Conservation (phyloP, 2,329 filamentous ascomycete species). For the Alternaria conjuncta region DNA sequence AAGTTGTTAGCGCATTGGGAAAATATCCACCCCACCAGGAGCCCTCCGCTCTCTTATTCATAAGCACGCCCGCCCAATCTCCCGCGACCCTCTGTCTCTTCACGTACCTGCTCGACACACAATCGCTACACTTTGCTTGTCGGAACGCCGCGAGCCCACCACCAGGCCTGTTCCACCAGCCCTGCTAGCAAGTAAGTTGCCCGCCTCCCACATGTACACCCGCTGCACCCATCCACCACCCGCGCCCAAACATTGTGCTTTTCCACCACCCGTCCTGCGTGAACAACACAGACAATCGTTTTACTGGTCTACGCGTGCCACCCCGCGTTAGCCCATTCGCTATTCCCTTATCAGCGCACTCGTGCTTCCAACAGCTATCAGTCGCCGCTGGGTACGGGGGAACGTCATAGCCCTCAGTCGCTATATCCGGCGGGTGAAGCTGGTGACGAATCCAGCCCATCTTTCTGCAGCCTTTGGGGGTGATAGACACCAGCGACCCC, state of each 20-base stretch:
- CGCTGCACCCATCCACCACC: constrained; percentile 19
- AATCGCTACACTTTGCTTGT: constrained; percentile 39
- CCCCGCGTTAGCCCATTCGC: constrained; percentile 45
- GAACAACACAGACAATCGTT: constrained; percentile 32
- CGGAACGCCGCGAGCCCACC: constrained; percentile 35
- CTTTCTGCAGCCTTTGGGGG: constrained; percentile 15
- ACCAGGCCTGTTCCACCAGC: constrained; percentile 32
- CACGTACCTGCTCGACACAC: constrained; percentile 13
- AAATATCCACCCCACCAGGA: constrained; percentile 46
- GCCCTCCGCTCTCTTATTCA: constrained; percentile 40
- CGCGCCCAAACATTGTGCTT: constrained; percentile 19
- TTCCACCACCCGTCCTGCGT: constrained; percentile 24
- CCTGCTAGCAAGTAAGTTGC: constrained; percentile 39
- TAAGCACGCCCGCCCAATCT: constrained; percentile 40
- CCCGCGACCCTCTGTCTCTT: constrained; percentile 23
- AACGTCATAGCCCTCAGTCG: constrained; percentile 35
- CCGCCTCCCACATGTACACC: constrained; percentile 18
- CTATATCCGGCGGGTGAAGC: constrained; percentile 17
- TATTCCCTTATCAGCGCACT: constrained; percentile 41
- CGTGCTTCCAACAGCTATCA: constrained; percentile 36
- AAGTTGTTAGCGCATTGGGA: constrained; percentile 43
- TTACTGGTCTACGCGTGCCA: constrained; percentile 15
- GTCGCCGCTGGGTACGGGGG: constrained; percentile 22
- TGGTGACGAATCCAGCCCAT: constrained; percentile 29
- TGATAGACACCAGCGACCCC: constrained; percentile 15